These are phyloP conservation scores for Termitomyces sp. DNA, from an alignment of 768 basidiomycete genomes.

Conservation along the genomic window DNA sequence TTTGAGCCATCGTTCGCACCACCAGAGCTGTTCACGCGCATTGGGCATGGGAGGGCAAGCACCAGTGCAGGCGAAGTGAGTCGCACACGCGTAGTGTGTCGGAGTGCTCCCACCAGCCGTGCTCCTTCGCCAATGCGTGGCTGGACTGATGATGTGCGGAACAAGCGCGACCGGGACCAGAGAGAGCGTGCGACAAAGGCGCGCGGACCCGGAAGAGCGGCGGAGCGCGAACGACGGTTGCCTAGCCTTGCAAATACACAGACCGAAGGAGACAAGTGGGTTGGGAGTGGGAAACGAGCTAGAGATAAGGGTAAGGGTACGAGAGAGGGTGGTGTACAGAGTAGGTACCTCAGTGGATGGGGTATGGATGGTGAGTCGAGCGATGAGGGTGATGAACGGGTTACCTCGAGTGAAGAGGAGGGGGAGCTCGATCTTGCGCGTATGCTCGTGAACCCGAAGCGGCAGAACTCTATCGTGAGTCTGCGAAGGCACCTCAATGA, in stretches of 20 bases:
- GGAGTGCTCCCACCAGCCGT: constrained; percentile 65
- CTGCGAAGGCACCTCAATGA: constrained; percentile 51
- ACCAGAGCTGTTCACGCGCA: constrained; percentile 29
- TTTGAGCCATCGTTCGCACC: constrained; percentile 17
- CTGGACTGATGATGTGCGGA: constrained; percentile 14
- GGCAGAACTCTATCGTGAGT: constrained; percentile 71
- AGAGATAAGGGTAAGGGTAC: constrained; percentile 8
- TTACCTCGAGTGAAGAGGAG: constrained; percentile 27
- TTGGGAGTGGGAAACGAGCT: constrained; percentile 14
- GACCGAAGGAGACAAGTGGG: constrained; percentile 55
- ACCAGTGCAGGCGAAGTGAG: constrained; percentile 37
- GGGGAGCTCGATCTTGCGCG: constrained; percentile 60
- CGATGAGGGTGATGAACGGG: constrained; percentile 35
- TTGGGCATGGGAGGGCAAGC: constrained; percentile 29
- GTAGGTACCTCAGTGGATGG: constrained; percentile 27
- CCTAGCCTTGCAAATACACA: constrained; percentile 59
- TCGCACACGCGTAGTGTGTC: constrained; percentile 54
- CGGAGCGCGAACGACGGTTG: constrained; percentile 28
- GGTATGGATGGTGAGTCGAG: constrained; percentile 19
- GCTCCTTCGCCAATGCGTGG: constrained; percentile 38
- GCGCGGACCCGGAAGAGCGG: constrained; percentile 20
- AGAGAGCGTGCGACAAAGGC: constrained; percentile 13
- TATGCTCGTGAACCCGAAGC: constrained; percentile 63
- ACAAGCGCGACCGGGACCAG: constrained; percentile 20
- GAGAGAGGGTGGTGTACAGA: constrained; percentile 1